Conservation (phyloP, 225 moss, liverwort and hornwort species). For the Straminergon stramineum region DNA sequence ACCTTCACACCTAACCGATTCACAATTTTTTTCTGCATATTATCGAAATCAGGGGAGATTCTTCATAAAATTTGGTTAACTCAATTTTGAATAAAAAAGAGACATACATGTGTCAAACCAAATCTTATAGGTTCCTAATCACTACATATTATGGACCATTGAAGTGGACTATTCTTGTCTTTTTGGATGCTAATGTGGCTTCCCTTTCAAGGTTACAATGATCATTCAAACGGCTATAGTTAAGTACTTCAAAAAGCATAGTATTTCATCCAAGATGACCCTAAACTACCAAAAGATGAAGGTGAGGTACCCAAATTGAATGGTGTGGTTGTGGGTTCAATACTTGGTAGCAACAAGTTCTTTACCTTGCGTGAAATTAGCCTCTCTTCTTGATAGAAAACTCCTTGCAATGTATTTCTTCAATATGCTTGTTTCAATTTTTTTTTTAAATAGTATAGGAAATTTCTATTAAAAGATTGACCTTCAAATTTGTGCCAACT, state of each 20-base stretch:
- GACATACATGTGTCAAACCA: not conserved
- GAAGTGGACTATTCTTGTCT: not conserved
- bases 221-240: not conserved
- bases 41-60: not conserved
- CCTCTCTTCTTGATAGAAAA: too few species aligned
- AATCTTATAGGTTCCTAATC: not conserved
- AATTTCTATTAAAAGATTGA: not conserved
- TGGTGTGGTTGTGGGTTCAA: too few species aligned
- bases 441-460: too few species aligned
- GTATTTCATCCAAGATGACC: not conserved
- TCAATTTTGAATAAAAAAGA: not conserved
- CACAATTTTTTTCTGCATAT: not conserved
- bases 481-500: fast-evolving
- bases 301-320: too few species aligned
- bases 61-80: not conserved
- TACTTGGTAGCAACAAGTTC: too few species aligned
- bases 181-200: not conserved
- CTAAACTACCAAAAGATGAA: too few species aligned
- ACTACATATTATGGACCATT: not conserved
- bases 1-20: not conserved
- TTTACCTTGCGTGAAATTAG: too few species aligned
- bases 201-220: not conserved
- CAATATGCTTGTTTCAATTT: too few species aligned
- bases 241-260: not conserved
- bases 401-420: too few species aligned